Conservation (phyloP, 2,329 filamentous ascomycete genomes). For the Cadophora sp. region DNA sequence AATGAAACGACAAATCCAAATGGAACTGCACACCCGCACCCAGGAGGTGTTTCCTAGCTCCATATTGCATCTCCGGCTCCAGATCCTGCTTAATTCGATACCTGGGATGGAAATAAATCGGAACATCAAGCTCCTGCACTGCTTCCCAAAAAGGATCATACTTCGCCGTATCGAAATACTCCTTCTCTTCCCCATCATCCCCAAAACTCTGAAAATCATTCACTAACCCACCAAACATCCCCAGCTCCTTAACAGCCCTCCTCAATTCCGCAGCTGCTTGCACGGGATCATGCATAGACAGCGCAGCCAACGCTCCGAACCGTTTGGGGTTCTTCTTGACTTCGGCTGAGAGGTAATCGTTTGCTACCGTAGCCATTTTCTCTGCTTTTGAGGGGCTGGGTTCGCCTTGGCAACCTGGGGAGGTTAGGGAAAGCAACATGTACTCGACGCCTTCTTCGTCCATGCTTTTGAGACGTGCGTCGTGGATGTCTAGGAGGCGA, state of each 20-base stretch:
- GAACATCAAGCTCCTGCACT: conserved; percentile 64
- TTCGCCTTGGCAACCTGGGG: conserved; percentile 56
- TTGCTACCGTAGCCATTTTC: conserved; percentile 49
- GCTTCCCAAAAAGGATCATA: conserved; percentile 69
- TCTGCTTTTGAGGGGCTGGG: conserved; percentile 52
- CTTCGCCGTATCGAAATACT: conserved; percentile 68
- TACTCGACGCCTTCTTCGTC: conserved; percentile 57
- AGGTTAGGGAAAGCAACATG: conserved; percentile 57
- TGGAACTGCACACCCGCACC: conserved; percentile 64
- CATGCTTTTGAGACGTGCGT: conserved; percentile 51
- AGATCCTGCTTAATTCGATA: conserved; percentile 46
- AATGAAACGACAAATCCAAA: conserved; percentile 63
- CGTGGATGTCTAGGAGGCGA: conserved; percentile 59
- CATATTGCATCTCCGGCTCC: conserved; percentile 60
- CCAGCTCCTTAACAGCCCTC: conserved; percentile 59
- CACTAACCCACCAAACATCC: conserved; percentile 67
- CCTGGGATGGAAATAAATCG: conserved; percentile 67
- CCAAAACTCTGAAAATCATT: conserved; percentile 65
- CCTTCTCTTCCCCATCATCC: conserved; percentile 62
- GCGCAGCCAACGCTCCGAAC: conserved; percentile 56
- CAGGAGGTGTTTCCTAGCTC: conserved; percentile 63
- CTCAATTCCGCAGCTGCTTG: conserved; percentile 58
- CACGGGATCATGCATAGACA: conserved; percentile 60
- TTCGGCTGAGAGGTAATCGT: conserved; percentile 37
- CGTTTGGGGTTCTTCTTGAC: conserved; percentile 45